Percentiles rank a stretch among this genome's conserved stretches.
Evolutionary conservation across 345 rosid species (phyloP).

Genomic region (Schrenkiella parvula): DNA sequence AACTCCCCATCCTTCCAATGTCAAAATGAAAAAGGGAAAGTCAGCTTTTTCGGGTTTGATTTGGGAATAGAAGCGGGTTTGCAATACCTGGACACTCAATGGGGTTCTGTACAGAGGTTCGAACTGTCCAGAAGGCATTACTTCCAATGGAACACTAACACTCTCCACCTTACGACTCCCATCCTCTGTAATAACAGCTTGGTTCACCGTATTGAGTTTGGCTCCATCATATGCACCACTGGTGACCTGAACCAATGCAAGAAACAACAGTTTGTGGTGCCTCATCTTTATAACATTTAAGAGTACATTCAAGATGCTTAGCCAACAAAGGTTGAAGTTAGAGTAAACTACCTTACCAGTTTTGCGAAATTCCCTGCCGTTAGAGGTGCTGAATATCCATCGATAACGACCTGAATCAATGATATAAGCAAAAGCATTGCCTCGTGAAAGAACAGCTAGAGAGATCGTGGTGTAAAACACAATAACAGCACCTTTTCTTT

Average conservation of each 20-base stretch:
- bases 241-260: slow-evolving; percentile 52
- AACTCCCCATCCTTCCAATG: slow-evolving; percentile 72
- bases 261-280: not conserved
- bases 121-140: slow-evolving; percentile 89
- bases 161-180: slow-evolving; percentile 47
- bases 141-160: slow-evolving; percentile 73
- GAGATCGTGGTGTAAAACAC: not conserved
- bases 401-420: slow-evolving; percentile 57
- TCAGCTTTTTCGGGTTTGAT: not conserved
- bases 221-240: slow-evolving; percentile 81
- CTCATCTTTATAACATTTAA: not conserved
- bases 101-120: slow-evolving; percentile 88
- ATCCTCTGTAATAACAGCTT: slow-evolving; percentile 65
- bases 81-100: slow-evolving; percentile 63
- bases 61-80: not conserved
- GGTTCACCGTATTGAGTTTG: slow-evolving; percentile 56
- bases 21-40: not conserved
- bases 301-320: slow-evolving; percentile 12
- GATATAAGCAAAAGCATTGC: slow-evolving; percentile 3
- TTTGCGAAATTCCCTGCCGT: slow-evolving; percentile 87
- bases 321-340: slow-evolving; percentile 26
- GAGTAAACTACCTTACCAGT: slow-evolving; percentile 88
- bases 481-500: not conserved
- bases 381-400: slow-evolving; percentile 90
- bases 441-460: not conserved